Evolutionary conservation across 2,329 filamentous ascomycete genomes (phyloP).

Genomic region (Venturia asperata): DNA sequence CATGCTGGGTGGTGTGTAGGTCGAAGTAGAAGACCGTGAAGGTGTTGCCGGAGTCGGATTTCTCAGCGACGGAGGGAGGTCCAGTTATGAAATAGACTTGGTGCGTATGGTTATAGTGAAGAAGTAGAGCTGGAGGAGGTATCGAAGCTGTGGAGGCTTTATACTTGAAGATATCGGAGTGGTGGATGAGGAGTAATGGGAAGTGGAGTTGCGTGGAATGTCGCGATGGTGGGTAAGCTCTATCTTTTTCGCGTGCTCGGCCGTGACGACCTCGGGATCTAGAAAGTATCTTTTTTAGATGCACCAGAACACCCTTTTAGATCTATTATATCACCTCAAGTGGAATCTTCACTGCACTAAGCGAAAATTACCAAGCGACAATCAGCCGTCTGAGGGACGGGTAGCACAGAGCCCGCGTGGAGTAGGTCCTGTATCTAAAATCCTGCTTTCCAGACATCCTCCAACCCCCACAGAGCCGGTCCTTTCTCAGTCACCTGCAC

Average conservation of each 20-base stretch:
- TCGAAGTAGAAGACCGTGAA: not conserved
- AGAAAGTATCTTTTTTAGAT: no score
- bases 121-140: not conserved
- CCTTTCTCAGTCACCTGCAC: not conserved
- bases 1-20: constrained; percentile 29
- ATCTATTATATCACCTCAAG: not conserved
- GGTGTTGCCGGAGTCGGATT: not conserved
- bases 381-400: not conserved
- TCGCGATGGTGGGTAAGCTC: not conserved
- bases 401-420: not conserved
- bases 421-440: no score
- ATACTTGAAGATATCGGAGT: not conserved
- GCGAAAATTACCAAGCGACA: not conserved
- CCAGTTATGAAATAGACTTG: not conserved
- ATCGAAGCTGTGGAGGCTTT: not conserved
- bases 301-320: not conserved
- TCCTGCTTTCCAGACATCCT: not conserved
- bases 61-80: not conserved
- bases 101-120: not conserved
- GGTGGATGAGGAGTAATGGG: not conserved
- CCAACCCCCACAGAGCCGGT: not conserved
- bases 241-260: constrained; percentile 20
- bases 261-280: not conserved
- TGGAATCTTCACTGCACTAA: not conserved
- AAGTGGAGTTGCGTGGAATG: not conserved